Percentiles rank a stretch among this genome's conserved stretches.
Conservation (phyloP, 2,329 filamentous ascomycete genomes). For the Penicillium glabrum region DNA sequence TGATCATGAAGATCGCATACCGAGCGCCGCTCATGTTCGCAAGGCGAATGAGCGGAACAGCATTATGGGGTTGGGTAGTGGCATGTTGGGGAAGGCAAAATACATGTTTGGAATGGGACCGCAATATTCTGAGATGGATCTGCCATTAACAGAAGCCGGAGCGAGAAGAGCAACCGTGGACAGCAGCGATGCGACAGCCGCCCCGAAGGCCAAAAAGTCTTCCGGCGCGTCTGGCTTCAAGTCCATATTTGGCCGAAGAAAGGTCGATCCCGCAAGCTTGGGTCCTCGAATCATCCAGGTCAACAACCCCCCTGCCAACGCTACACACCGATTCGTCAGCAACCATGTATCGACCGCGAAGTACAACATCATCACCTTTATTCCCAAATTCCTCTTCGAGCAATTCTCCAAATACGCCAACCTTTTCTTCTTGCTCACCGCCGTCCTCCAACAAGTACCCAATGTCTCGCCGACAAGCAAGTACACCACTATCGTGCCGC, state of each 20-base stretch:
- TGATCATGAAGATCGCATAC: slow-evolving; percentile 57
- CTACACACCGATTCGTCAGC: slow-evolving; percentile 84
- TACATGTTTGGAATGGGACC: slow-evolving; percentile 82
- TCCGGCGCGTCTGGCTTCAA: slow-evolving; percentile 78
- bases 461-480: slow-evolving; percentile 90
- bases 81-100: slow-evolving; percentile 82
- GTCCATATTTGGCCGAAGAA: slow-evolving; percentile 83
- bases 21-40: slow-evolving; percentile 48
- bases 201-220: slow-evolving; percentile 54
- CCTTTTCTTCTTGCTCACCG: slow-evolving; percentile 98
- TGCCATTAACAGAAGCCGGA: slow-evolving; percentile 81
- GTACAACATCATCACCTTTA: slow-evolving; percentile 89
- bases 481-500: slow-evolving; percentile 95
- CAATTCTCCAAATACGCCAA: slow-evolving; percentile 99
- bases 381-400: slow-evolving; percentile 96
- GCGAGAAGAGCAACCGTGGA: slow-evolving; percentile 50
- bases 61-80: slow-evolving; percentile 81
- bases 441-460: slow-evolving; percentile 90
- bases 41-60: slow-evolving; percentile 80
- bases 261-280: slow-evolving; percentile 84
- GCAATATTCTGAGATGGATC: slow-evolving; percentile 96
- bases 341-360: slow-evolving; percentile 98
- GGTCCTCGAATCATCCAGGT: slow-evolving; percentile 91
- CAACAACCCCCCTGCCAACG: slow-evolving; percentile 93
- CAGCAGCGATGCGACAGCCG: slow-evolving; percentile 43